Percentiles rank a stretch among this genome's conserved stretches.
Evolutionary conservation across 768 basidiomycete species (phyloP).

Genomic region (Exidia glandulosa): DNA sequence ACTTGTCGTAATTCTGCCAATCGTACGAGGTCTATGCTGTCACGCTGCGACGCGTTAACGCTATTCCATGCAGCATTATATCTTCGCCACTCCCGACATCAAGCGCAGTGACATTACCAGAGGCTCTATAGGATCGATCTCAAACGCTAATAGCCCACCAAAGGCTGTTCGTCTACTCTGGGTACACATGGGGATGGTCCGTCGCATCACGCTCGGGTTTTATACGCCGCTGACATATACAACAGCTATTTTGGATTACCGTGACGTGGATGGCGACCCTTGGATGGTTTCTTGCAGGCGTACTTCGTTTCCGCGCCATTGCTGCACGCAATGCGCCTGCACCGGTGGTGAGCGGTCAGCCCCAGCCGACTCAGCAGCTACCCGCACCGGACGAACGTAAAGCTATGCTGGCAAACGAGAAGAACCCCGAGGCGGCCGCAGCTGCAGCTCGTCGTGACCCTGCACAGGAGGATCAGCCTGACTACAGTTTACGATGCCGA

Average conservation of each 20-base stretch:
- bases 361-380: not conserved
- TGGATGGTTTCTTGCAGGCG: not conserved
- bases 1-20: not conserved
- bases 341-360: not conserved
- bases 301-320: not conserved
- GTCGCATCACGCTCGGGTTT: not conserved
- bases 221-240: not conserved
- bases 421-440: not conserved
- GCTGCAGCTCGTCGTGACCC: not conserved
- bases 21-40: not conserved
- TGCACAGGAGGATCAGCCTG: not conserved
- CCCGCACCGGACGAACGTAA: not conserved
- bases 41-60: not conserved
- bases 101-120: not conserved
- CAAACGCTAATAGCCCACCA: not conserved
- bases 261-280: not conserved
- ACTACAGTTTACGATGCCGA: not conserved
- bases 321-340: not conserved
- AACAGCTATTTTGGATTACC: slow-evolving; percentile 1
- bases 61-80: not conserved
- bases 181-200: not conserved
- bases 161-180: not conserved
- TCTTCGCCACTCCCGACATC: not conserved
- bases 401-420: not conserved
- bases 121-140: not conserved